Evolutionary conservation across 2,329 filamentous ascomycete genomes (phyloP), one percentile per base, ranked within the genome.

Genomic region (Aspergillus costaricaensis): DNA sequence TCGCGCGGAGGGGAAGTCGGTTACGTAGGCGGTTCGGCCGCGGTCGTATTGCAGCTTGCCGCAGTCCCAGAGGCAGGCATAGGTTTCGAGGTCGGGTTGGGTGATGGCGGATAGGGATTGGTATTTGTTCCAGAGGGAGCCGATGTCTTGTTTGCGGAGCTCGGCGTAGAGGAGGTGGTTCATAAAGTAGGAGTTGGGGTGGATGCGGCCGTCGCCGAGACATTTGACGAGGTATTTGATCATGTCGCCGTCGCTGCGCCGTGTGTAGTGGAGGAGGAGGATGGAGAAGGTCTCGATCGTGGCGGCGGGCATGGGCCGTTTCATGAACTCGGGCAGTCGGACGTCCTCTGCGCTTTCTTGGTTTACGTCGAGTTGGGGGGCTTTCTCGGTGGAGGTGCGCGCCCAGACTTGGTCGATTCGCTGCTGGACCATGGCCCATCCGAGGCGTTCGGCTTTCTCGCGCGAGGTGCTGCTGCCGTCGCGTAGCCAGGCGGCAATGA

Each of bases 281-380:
- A 95, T 82, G 3, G 85, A 88, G 70, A 94, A 94, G 0, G 91
- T 95, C 75, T 95, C 91, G 44, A 90, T 82, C 3, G 84, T 92
- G 2, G 90, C 91, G 49, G 81, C 79, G 0, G 89, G 81, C 4
- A 81, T 74, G 21, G 73, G 72, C 41, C 81, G 72, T 57, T 74
- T 69, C 59, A 80, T 68, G 57, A 76, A 78, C 23, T 67, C 69
- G 4, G 79, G 80, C 48, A 78, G 69, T 23, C 70, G 69, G 44
- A 58, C 50, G 14, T 65, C 65, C 10, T 63, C 60, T 43, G 62
- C n/a, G 21, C 63, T 60, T 30, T 70, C 62, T 12, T 36, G 32
- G 55, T 77, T 67, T 53, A 73, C 66, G 47, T 72, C 62, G 39
- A 74, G 60, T 36, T 63, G 65, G 4, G 68, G 65, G 23, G 67